phyloP scores from a whole-genome alignment of 2,329 filamentous ascomycete genomes.

The Claviceps digitariae region DNA sequence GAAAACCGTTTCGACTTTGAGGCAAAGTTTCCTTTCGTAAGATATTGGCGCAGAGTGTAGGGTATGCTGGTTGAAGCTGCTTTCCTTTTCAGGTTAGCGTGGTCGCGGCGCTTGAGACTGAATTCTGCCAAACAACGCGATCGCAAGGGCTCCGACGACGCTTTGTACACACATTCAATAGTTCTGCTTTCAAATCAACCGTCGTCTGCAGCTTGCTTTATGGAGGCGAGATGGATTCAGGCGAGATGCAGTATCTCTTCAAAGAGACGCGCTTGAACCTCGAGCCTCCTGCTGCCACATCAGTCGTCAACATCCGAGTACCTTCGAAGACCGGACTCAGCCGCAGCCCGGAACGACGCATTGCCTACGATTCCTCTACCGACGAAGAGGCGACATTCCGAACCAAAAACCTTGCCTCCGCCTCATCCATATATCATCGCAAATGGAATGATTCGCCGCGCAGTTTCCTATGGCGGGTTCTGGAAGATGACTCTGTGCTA shows the following conservation, averaged over 20 bases:
- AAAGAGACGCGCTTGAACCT: conserved; percentile 80
- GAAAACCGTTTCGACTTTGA: no score
- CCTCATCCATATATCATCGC: conserved; percentile 77
- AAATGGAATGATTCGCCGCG: conserved; percentile 62
- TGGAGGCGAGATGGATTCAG: conserved; percentile 56
- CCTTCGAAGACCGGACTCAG: conserved; percentile 37
- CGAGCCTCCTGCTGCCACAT: conserved; percentile 55
- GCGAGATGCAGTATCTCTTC: conserved; percentile 55
- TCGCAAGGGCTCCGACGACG: conserved; percentile 8
- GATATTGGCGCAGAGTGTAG: background rate
- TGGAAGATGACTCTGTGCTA: conserved; percentile 66
- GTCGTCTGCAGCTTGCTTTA: conserved; percentile 19
- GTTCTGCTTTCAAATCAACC: background rate
- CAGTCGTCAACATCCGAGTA: conserved; percentile 57
- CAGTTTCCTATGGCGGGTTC: conserved; percentile 80
- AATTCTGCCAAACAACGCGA: conserved; percentile 22
- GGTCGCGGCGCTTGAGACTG: conserved; percentile 14
- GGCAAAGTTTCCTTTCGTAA: background rate
- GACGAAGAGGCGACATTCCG: conserved; percentile 66
- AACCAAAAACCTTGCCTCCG: conserved; percentile 56
- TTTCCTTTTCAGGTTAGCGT: conserved; percentile 24
- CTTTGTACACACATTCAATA: background rate
- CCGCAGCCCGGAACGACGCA: conserved; percentile 29
- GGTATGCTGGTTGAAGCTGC: conserved; percentile 14
- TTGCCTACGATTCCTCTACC: conserved; percentile 19